Percentiles rank a stretch among this genome's conserved stretches.
Conservation (phyloP, 1,284 basidiomycete species). For the Ceratobasidium sp. region DNA sequence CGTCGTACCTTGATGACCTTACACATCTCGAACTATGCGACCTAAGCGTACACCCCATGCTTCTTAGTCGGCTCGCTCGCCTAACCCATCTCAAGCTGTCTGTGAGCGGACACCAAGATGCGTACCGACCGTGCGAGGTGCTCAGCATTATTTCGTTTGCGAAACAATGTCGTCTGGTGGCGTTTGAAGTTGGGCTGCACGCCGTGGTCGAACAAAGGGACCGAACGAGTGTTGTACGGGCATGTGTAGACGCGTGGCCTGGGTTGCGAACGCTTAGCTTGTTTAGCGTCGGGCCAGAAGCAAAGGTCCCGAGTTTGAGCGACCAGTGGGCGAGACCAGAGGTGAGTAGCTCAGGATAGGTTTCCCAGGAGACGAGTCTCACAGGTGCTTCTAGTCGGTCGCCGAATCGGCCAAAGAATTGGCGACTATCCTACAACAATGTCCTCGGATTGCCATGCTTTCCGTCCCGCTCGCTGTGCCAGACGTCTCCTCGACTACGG, state of each 20-base stretch:
- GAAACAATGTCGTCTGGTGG: background rate
- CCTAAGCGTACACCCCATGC: conserved; percentile 22
- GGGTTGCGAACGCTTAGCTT: background rate
- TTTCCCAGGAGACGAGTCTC: background rate
- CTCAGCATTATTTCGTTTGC: conserved; percentile 1
- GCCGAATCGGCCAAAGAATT: conserved; percentile 1
- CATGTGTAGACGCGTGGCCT: conserved; percentile 15
- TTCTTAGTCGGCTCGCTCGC: background rate
- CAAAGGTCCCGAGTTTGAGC: background rate
- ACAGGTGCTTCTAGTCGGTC: background rate
- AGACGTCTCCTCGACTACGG: background rate
- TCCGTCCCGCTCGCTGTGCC: background rate
- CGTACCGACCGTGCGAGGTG: conserved; percentile 7
- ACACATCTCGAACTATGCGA: conserved; percentile 14
- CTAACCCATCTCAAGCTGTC: conserved; percentile 26
- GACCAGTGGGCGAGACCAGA: conserved; percentile 9
- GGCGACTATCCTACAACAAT: background rate
- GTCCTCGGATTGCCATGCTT: background rate
- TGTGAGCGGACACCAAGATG: background rate
- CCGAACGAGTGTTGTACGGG: conserved; percentile 1
- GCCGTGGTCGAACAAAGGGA: background rate
- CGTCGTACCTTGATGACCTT: background rate
- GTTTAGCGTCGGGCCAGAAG: background rate
- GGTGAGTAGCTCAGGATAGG: background rate
- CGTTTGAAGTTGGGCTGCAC: conserved; percentile 25